Evolutionary conservation across 1,284 basidiomycete genomes (phyloP).

Genomic region (Malassezia vespertilionis): DNA sequence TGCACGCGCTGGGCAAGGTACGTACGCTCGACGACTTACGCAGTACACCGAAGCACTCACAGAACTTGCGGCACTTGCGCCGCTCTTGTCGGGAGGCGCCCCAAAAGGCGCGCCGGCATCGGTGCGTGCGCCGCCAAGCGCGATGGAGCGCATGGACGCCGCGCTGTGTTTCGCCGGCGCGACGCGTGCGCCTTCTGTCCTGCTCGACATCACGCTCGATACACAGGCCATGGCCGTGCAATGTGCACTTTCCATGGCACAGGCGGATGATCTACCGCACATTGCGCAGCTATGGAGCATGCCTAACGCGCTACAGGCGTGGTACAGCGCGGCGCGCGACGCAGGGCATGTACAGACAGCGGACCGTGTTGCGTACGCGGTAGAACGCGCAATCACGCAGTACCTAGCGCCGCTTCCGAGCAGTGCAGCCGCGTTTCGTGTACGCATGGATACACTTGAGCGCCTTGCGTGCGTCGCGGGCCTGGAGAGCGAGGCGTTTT

Average conservation of each 20-base stretch:
- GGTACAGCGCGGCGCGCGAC: constrained; percentile 18
- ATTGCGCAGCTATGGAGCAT: background rate
- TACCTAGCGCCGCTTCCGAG: constrained; percentile 17
- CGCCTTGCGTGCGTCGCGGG: constrained; percentile 22
- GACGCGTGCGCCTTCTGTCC: background rate
- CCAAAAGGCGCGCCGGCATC: background rate
- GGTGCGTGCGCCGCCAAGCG: constrained; percentile 5
- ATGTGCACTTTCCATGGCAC: constrained; percentile 14
- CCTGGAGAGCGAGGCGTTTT: constrained; percentile 27
- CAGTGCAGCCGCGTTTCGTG: constrained; percentile 13
- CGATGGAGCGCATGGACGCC: background rate
- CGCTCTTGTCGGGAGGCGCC: background rate
- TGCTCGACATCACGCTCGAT: constrained; percentile 2
- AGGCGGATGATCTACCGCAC: background rate
- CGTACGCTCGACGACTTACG: background rate
- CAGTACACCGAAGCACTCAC: constrained; percentile 8
- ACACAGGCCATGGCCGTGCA: constrained; percentile 7
- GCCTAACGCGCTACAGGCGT: background rate
- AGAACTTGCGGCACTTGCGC: constrained; percentile 5
- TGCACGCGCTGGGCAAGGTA: background rate
- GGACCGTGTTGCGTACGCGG: constrained; percentile 25
- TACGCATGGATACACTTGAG: constrained; percentile 20
- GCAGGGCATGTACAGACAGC: constrained; percentile 12
- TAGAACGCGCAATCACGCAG: constrained; percentile 24
- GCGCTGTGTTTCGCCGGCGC: background rate